phyloP scores from a whole-genome alignment of 129 eudicot genomes.

The Flaveria linearis region DNA sequence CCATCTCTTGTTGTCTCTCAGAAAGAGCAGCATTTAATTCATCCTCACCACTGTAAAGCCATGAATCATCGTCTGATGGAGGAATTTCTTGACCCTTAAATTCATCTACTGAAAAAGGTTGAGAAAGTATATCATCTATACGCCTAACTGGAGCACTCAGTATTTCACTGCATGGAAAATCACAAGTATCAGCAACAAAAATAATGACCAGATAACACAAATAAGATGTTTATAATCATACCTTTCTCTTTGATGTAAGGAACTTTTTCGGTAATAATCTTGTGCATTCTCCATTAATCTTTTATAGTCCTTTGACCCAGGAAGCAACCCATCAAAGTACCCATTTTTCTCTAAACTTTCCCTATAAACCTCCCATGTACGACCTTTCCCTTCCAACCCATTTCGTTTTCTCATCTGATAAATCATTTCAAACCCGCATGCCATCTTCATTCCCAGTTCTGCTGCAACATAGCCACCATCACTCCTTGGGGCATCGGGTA shows the following conservation, averaged over 20 bases:
- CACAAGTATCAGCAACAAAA: constrained; percentile 10
- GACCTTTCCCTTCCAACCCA: constrained; percentile 77
- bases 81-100: constrained; percentile 62
- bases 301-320: constrained; percentile 82
- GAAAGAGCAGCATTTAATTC: constrained; percentile 81
- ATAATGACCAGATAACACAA: not conserved
- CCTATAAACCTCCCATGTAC: constrained; percentile 75
- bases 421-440: constrained; percentile 96
- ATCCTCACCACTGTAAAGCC: constrained; percentile 94
- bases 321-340: constrained; percentile 74
- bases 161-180: constrained; percentile 55
- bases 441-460: constrained; percentile 92
- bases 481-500: constrained; percentile 77
- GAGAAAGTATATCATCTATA: constrained; percentile 78
- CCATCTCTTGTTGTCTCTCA: constrained; percentile 90
- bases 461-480: constrained; percentile 66
- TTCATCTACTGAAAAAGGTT: constrained; percentile 50
- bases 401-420: constrained; percentile 71
- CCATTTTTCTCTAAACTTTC: constrained; percentile 71
- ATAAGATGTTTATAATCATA: not conserved
- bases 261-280: constrained; percentile 65
- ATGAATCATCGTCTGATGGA: constrained; percentile 89
- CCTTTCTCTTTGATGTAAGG: constrained; percentile 71
- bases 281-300: constrained; percentile 77
- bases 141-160: constrained; percentile 80